Evolutionary conservation across 257 asterid genomes (phyloP).

Genomic region (Verbascum thapsus): DNA sequence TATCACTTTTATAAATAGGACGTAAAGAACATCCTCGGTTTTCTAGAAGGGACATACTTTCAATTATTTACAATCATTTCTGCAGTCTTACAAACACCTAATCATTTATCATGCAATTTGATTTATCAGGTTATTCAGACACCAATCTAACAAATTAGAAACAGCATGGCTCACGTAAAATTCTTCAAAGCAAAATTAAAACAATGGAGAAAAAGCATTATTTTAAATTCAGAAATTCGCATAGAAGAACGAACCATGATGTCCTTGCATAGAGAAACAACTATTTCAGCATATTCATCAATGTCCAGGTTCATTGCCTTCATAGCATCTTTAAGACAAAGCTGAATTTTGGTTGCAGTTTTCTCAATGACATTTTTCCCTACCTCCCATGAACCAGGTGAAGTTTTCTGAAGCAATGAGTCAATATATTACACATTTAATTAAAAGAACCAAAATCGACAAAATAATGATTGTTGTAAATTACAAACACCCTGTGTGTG

Average conservation of each 20-base stretch:
- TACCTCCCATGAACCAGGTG: conserved; percentile 43
- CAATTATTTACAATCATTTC: not conserved
- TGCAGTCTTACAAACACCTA: not conserved
- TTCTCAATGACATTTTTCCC: conserved; percentile 37
- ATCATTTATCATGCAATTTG: conserved; percentile 10
- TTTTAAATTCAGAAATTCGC: not conserved
- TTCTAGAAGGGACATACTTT: conserved; percentile 9
- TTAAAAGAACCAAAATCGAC: conserved; percentile 4
- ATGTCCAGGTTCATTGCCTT: conserved; percentile 33
- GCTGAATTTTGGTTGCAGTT: conserved; percentile 37
- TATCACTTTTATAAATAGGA: not conserved
- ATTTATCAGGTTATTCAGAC: not conserved
- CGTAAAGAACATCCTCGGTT: not conserved
- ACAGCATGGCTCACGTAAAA: not conserved
- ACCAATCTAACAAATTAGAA: not conserved
- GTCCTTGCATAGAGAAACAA: conserved; percentile 36
- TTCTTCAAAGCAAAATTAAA: not conserved
- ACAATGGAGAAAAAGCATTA: conserved; percentile 3
- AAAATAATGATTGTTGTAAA: not conserved
- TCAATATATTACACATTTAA: not conserved
- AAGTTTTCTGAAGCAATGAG: conserved; percentile 36
- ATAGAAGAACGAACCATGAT: conserved; percentile 41
- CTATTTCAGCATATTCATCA: conserved; percentile 33
- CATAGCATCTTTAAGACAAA: conserved; percentile 36
- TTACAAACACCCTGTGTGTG: no score